Percentiles rank a stretch among this genome's conserved stretches.
Conservation (phyloP, 1,284 basidiomycete genomes). For the Cutaneotrichosporon arboriforme region DNA sequence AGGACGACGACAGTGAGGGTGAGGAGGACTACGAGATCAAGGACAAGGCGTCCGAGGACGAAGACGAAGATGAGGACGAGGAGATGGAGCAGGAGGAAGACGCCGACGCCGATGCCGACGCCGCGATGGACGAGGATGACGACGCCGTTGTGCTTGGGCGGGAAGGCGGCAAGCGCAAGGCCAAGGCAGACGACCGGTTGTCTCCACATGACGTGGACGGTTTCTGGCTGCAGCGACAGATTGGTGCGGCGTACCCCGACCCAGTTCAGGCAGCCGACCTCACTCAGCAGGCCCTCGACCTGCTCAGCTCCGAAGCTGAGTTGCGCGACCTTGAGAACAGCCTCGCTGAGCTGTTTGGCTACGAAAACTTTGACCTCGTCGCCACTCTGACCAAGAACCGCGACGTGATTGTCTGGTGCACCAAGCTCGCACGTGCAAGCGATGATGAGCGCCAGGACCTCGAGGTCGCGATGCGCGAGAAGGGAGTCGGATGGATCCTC, state of each 20-base stretch:
- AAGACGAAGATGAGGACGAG: constrained; percentile 61
- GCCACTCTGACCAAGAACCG: constrained; percentile 91
- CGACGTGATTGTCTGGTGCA: constrained; percentile 97
- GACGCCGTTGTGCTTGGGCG: constrained; percentile 57
- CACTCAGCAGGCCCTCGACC: constrained; percentile 74
- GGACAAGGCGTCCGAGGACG: constrained; percentile 52
- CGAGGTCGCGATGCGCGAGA: constrained; percentile 97
- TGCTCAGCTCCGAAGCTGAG: constrained; percentile 83
- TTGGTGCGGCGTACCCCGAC: constrained; percentile 85
- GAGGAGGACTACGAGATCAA: constrained; percentile 64
- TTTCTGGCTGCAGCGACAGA: constrained; percentile 96
- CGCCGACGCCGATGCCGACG: constrained; percentile 48
- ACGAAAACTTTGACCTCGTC: constrained; percentile 82
- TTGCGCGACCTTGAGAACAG: constrained; percentile 94
- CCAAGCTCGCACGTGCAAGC: constrained; percentile 83
- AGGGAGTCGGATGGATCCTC: constrained; percentile 91
- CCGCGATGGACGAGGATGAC: constrained; percentile 52
- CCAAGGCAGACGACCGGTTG: constrained; percentile 58
- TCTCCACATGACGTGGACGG: constrained; percentile 89
- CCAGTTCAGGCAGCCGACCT: constrained; percentile 92
- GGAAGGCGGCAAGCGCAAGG: constrained; percentile 49
- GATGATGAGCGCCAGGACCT: constrained; percentile 88
- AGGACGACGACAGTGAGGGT: constrained; percentile 88
- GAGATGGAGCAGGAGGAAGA: constrained; percentile 51
- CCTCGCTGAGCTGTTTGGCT: constrained; percentile 96